Evolutionary conservation across 2,329 filamentous ascomycete species (phyloP), one percentile per base, ranked within the genome.

Genomic region (Blumeriella jaapii): DNA sequence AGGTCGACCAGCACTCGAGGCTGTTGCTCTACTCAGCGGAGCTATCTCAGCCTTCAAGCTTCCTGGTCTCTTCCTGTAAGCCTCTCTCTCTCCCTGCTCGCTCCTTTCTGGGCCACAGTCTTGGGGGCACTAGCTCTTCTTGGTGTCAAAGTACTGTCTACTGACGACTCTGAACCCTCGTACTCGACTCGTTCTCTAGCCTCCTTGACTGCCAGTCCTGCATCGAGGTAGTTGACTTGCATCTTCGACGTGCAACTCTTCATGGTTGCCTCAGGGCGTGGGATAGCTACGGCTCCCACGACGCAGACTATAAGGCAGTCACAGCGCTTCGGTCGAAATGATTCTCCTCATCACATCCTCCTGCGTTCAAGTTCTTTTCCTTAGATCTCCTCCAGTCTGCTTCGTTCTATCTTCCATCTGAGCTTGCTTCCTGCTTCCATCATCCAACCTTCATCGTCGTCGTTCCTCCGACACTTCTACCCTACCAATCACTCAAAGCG

Each of bases 301-400:
- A 36, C 32, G 33, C 37, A 39, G 41, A 41, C 33, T 52, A 51
- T 55, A 55, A 55, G 53, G 53, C 51, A 50, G 52, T 49, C 50
- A 47, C 42, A 38, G 45, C 45, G 45, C 44, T 44, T 40, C n/a
- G 34, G 36, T 28, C 34, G 46, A 48, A 40, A 53, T 55, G 51
- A 53, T 48, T 54, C 51, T 49, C 46, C 42, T 44, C 47, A 45
- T 47, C 40, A 49, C 41, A 41, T 38, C 42, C 36, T 42, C 43
- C 41, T 38, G 38, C 38, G 38, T 50, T 34, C 18, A 42, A 23
- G 34, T 41, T 42, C 34, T 30, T 41, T 50, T 52, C 47, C 42
- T 43, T 53, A 50, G 41, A 46, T 50, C 48, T 47, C 44, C 46
- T 48, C 40, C 45, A 41, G 44, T 52, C 46, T 45, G 34, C 41